Percentiles rank a stretch among this genome's conserved stretches.
phyloP scores from a whole-genome alignment of 352 stramenopile genomes.

The Phytophthora quininea region DNA sequence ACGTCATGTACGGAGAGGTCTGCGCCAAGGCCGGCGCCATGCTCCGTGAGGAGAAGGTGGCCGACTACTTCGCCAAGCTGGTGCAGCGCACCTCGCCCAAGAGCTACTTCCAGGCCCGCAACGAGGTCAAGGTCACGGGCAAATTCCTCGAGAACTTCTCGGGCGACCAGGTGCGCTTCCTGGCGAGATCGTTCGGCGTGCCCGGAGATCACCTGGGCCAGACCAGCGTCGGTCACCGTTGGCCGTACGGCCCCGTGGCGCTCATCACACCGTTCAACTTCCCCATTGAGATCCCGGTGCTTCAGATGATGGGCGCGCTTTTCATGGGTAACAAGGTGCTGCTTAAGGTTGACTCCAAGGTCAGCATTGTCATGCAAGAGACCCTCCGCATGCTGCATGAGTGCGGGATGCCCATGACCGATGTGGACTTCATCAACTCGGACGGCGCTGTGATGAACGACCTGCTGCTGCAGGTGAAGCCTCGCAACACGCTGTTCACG shows the following conservation, averaged over 20 bases:
- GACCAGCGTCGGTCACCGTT: constrained; percentile 94
- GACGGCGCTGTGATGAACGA: constrained; percentile 94
- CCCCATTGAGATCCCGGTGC: constrained; percentile 96
- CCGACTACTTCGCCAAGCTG: constrained; percentile 95
- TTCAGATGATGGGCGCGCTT: constrained; percentile 98
- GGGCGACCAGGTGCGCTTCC: constrained; percentile 96
- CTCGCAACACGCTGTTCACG: constrained; percentile 98
- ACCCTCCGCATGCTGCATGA: constrained; percentile 94
- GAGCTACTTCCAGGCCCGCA: constrained; percentile 94
- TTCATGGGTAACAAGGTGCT: constrained; percentile 99
- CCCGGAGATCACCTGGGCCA: constrained; percentile 97
- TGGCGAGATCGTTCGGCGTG: constrained; percentile 95
- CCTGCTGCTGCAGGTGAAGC: constrained; percentile 93
- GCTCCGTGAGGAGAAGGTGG: constrained; percentile 89
- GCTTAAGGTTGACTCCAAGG: constrained; percentile 95
- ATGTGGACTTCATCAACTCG: constrained; percentile 98
- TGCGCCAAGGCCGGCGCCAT: constrained; percentile 83
- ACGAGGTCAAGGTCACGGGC: constrained; percentile 93
- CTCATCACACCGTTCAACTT: constrained; percentile 99
- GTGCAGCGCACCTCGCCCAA: constrained; percentile 98
- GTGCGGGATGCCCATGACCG: constrained; percentile 94
- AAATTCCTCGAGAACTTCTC: constrained; percentile 98
- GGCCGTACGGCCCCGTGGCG: constrained; percentile 95
- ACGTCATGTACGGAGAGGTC: constrained; percentile 79
- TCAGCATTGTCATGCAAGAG: constrained; percentile 98